phyloP scores from a whole-genome alignment of 768 basidiomycete genomes.

The Termitomyces eurrhizus region DNA sequence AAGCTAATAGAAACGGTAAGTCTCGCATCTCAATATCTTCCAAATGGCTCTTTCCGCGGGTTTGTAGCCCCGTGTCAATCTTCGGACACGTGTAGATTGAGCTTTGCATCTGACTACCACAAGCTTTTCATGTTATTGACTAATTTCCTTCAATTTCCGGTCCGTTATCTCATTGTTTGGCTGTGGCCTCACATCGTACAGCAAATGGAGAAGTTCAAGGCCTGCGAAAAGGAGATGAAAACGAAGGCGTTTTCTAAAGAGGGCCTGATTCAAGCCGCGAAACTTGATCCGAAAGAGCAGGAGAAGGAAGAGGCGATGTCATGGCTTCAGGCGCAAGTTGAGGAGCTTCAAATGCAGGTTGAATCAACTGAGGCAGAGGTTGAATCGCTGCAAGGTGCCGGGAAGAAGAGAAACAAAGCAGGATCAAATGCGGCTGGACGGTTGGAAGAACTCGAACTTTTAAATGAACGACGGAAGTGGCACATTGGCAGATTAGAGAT shows the following conservation, averaged over 20 bases:
- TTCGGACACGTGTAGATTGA: conserved; percentile 16
- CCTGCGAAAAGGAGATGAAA: conserved; percentile 99
- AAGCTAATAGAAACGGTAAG: conserved; percentile 95
- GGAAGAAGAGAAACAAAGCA: conserved; percentile 83
- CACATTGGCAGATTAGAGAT: conserved; percentile 91
- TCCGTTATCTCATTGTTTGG: conserved; percentile 23
- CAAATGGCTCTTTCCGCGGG: conserved; percentile 9
- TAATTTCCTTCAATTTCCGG: conserved; percentile 19
- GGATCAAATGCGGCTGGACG: conserved; percentile 64
- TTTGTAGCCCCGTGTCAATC: conserved; percentile 12
- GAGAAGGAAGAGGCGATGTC: conserved; percentile 87
- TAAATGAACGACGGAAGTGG: conserved; percentile 96
- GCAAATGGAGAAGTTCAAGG: conserved; percentile 99
- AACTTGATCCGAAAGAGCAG: conserved; percentile 95
- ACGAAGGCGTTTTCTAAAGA: conserved; percentile 99
- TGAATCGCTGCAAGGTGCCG: conserved; percentile 73
- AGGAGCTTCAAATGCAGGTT: conserved; percentile 89
- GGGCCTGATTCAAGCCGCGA: conserved; percentile 89
- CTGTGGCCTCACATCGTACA: conserved; percentile 31
- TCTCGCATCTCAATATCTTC: conserved; percentile 19
- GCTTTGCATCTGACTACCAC: conserved; percentile 7
- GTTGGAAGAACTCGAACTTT: conserved; percentile 75
- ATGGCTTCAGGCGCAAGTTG: conserved; percentile 88
- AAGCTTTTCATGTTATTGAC: conserved; percentile 19
- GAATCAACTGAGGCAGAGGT: conserved; percentile 95